Evolutionary conservation across 805 yeast species (phyloP).

Genomic region (Saccharomycopsis fibuligera): DNA sequence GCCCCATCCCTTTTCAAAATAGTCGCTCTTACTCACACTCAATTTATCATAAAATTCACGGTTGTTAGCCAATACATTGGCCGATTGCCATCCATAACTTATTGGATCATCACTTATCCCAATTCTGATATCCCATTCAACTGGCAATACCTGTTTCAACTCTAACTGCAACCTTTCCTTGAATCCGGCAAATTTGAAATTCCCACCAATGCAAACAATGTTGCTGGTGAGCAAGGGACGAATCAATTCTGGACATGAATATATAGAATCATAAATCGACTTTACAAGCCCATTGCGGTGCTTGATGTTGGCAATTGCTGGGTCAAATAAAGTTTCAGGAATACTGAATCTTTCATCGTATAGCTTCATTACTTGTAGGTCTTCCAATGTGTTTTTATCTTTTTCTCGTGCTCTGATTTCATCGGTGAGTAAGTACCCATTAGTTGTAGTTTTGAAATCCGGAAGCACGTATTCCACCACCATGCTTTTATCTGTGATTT

Average conservation of each 20-base stretch:
- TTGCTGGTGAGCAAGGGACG: slow-evolving; percentile 76
- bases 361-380: slow-evolving; percentile 59
- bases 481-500: slow-evolving; percentile 24
- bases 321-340: slow-evolving; percentile 84
- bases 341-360: slow-evolving; percentile 82
- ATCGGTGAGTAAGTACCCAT: slow-evolving; percentile 57
- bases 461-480: slow-evolving; percentile 77
- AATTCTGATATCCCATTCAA: slow-evolving; percentile 59
- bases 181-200: slow-evolving; percentile 63
- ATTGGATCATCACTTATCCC: slow-evolving; percentile 33
- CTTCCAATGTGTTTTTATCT: slow-evolving; percentile 32
- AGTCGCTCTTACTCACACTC: slow-evolving; percentile 70
- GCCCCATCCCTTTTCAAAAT: slow-evolving; percentile 74
- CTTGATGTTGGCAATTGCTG: slow-evolving; percentile 69
- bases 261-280: slow-evolving; percentile 60
- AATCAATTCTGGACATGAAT: slow-evolving; percentile 63
- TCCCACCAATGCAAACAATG: slow-evolving; percentile 79
- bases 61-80: slow-evolving; percentile 34
- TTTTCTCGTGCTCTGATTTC: slow-evolving; percentile 22
- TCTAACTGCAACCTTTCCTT: slow-evolving; percentile 53
- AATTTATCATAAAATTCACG: slow-evolving; percentile 37
- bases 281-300: slow-evolving; percentile 72
- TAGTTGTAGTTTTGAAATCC: slow-evolving; percentile 71
- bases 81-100: slow-evolving; percentile 55
- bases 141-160: slow-evolving; percentile 60